A percentile compares a stretch with the other conserved stretches of the same genome.
phyloP scores from a whole-genome alignment of 257 asterid species.

The Petrea volubilis region DNA sequence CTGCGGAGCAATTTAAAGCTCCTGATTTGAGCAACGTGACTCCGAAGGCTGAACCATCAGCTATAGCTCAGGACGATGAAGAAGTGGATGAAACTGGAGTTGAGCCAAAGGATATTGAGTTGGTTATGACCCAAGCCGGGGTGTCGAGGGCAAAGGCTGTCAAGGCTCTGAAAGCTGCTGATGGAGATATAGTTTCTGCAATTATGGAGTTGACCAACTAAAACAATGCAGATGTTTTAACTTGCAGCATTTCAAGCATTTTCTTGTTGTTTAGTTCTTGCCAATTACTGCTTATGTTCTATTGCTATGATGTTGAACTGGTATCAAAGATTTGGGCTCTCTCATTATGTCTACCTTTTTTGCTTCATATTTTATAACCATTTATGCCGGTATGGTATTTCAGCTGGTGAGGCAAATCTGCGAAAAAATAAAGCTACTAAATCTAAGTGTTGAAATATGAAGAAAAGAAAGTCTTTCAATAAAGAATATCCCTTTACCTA shows the following conservation, averaged over 20 bases:
- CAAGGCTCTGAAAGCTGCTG: slow-evolving; percentile 65
- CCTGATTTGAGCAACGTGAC: slow-evolving; percentile 40
- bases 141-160: slow-evolving; percentile 70
- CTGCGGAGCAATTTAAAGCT: slow-evolving; percentile 62
- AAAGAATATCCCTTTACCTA: no score
- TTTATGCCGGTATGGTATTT: not conserved
- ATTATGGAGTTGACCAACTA: slow-evolving; percentile 77
- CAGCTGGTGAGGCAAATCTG: not conserved
- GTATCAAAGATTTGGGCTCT: not conserved
- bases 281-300: slow-evolving; percentile 3
- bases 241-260: slow-evolving; percentile 2
- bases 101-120: slow-evolving; percentile 66
- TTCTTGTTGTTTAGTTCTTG: not conserved
- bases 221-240: slow-evolving; percentile 29
- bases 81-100: slow-evolving; percentile 71
- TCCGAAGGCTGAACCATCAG: slow-evolving; percentile 59
- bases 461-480: no score
- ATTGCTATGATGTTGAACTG: not conserved
- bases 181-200: slow-evolving; percentile 71
- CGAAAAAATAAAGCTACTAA: no score
- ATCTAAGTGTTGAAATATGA: no score
- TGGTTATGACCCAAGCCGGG: slow-evolving; percentile 70
- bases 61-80: slow-evolving; percentile 55
- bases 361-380: not conserved
- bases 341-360: not conserved